phyloP scores from a whole-genome alignment of 768 basidiomycete species.

The Rubroboletus pulcherrimus region DNA sequence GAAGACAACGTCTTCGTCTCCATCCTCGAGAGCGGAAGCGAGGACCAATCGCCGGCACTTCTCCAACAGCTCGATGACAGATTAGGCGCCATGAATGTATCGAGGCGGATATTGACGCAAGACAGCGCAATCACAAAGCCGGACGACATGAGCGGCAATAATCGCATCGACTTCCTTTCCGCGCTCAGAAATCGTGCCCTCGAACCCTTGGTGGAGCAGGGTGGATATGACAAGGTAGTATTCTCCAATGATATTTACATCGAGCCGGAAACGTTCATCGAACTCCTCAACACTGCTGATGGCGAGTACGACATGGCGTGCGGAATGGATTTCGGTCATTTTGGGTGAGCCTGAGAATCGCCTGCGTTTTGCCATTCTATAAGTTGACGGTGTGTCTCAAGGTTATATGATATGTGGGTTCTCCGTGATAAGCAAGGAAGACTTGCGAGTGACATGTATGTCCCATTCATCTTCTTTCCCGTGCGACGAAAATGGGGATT shows the following conservation, averaged over 20 bases:
- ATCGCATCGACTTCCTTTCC: slow-evolving; percentile 13
- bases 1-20: slow-evolving; percentile 41
- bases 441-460: slow-evolving; percentile 16
- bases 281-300: slow-evolving; percentile 36
- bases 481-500: neutral
- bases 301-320: slow-evolving; percentile 44
- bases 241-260: slow-evolving; percentile 43
- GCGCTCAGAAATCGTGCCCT: slow-evolving; percentile 40
- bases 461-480: neutral
- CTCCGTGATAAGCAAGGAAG: slow-evolving; percentile 19
- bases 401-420: slow-evolving; percentile 24
- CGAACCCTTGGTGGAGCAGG: slow-evolving; percentile 35
- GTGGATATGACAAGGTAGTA: slow-evolving; percentile 37
- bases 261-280: slow-evolving; percentile 38
- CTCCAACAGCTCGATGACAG: slow-evolving; percentile 10
- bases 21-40: slow-evolving; percentile 37
- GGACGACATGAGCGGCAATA: neutral
- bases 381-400: neutral
- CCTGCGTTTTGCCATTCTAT: neutral
- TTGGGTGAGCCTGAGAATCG: slow-evolving; percentile 27
- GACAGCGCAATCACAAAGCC: slow-evolving; percentile 16
- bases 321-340: slow-evolving; percentile 37
- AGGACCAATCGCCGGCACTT: slow-evolving; percentile 9
- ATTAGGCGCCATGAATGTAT: slow-evolving; percentile 12
- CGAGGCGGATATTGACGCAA: slow-evolving; percentile 13